A percentile compares a stretch with the other conserved stretches of the same genome.
Conservation (phyloP, 495 filamentous ascomycete genomes). For the Saxophila tyrrhenica region DNA sequence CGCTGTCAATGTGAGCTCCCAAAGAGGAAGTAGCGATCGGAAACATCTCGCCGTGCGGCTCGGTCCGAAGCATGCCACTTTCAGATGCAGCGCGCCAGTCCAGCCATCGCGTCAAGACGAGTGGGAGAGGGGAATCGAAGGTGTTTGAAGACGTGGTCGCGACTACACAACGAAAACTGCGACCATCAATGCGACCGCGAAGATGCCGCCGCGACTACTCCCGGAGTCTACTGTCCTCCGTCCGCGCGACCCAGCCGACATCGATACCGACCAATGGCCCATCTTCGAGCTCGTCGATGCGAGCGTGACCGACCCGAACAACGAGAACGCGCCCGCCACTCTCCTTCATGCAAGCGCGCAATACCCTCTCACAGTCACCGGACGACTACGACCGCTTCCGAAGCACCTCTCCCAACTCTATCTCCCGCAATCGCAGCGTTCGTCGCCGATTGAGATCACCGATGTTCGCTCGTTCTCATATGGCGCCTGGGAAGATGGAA, state of each 20-base stretch:
- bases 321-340: conserved; percentile 29
- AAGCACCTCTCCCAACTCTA: conserved; percentile 42
- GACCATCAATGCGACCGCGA: background rate
- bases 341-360: conserved; percentile 39
- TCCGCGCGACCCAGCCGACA: conserved; percentile 41
- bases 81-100: too few relatives aligned
- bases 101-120: too few relatives aligned
- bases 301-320: conserved; percentile 30
- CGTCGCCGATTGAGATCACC: conserved; percentile 49
- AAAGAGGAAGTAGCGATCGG: background rate
- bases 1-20: background rate
- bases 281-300: conserved; percentile 45
- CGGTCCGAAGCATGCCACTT: background rate
- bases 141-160: too few relatives aligned
- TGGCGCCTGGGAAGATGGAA: conserved; percentile 45
- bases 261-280: conserved; percentile 50
- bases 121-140: too few relatives aligned
- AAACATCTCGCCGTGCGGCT: background rate
- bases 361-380: conserved; percentile 45
- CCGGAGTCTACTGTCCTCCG: conserved; percentile 46
- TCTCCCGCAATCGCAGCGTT: conserved; percentile 27
- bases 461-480: conserved; percentile 57
- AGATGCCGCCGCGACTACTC: conserved; percentile 8
- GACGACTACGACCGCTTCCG: conserved; percentile 18
- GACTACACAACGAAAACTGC: too few relatives aligned